Conservation (phyloP, 306 rosid genomes). For the Pyrus bretschneideri region DNA sequence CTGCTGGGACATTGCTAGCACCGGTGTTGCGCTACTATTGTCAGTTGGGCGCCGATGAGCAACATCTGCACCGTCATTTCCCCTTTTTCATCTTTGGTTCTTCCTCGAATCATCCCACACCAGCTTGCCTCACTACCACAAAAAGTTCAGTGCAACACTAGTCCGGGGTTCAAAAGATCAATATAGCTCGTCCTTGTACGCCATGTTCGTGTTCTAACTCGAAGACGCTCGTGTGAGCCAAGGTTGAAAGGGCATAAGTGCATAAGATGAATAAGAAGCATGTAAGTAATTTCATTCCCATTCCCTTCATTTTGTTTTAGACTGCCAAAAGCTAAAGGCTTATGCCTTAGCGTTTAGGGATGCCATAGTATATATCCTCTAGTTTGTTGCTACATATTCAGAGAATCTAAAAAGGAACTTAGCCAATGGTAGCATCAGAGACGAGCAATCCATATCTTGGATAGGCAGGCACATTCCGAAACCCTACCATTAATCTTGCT, state of each 20-base stretch:
- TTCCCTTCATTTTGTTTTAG: no score
- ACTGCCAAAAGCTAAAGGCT: no score
- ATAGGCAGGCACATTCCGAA: neutral
- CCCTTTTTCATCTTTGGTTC: constrained; percentile 9
- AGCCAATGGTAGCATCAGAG: neutral
- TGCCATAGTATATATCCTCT: no score
- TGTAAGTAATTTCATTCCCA: neutral
- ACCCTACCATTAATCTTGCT: neutral
- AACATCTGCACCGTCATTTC: constrained; percentile 10
- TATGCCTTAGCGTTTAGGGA: neutral
- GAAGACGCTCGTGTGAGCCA: neutral
- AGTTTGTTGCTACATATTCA: neutral
- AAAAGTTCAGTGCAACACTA: neutral
- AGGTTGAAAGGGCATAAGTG: neutral
- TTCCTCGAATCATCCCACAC: neutral
- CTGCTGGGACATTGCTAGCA: neutral
- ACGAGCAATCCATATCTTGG: neutral
- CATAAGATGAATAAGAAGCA: constrained; percentile 6
- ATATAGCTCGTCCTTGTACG: neutral
- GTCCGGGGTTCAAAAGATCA: no score
- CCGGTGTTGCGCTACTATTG: neutral
- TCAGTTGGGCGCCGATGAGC: neutral
- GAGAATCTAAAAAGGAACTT: neutral
- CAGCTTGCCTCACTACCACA: neutral
- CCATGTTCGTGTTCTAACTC: neutral